Conservation (phyloP, 225 moss, liverwort and hornwort species). For the Marchantia paleacea region DNA sequence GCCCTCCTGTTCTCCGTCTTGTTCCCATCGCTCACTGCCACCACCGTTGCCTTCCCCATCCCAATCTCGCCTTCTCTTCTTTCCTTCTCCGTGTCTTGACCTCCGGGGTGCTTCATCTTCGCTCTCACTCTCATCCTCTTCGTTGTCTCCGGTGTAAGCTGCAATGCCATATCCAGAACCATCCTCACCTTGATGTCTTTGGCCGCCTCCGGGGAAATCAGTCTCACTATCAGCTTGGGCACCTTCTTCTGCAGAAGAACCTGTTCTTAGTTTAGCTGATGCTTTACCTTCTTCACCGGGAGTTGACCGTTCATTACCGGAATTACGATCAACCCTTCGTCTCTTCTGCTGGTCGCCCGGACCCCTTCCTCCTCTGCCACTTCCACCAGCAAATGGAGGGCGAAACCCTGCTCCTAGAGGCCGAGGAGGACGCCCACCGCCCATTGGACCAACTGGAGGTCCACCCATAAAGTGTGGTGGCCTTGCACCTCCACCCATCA, state of each 20-base stretch:
- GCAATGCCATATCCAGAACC: conserved; percentile 59
- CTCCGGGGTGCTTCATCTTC: conserved; percentile 98
- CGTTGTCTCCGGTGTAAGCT: conserved; percentile 58
- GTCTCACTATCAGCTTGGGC: conserved; percentile 66
- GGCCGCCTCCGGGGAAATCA: conserved; percentile 32
- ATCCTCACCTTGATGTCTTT: conserved; percentile 62
- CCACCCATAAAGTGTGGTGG: conserved; percentile 77
- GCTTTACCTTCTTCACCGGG: conserved; percentile 56
- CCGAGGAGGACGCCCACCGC: conserved; percentile 64
- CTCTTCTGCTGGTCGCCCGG: conserved; percentile 83
- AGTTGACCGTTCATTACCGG: conserved; percentile 54
- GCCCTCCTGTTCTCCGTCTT: conserved; percentile 41
- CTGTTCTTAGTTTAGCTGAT: conserved; percentile 42
- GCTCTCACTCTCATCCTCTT: conserved; percentile 96
- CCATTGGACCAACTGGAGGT: conserved; percentile 62
- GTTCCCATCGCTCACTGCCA: conserved; percentile 43
- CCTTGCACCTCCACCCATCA: conserved; percentile 81
- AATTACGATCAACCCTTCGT: conserved; percentile 66
- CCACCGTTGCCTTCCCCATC: conserved; percentile 59
- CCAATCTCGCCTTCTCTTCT: conserved; percentile 83
- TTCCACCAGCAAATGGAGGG: conserved; percentile 53
- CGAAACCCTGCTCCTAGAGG: conserved; percentile 75
- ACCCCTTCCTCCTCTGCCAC: conserved; percentile 71
- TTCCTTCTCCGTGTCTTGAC: conserved; percentile 91
- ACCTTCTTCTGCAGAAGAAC: conserved; percentile 57